phyloP scores from a whole-genome alignment of 441 rosid species.

The Adansonia madagascariensis region DNA sequence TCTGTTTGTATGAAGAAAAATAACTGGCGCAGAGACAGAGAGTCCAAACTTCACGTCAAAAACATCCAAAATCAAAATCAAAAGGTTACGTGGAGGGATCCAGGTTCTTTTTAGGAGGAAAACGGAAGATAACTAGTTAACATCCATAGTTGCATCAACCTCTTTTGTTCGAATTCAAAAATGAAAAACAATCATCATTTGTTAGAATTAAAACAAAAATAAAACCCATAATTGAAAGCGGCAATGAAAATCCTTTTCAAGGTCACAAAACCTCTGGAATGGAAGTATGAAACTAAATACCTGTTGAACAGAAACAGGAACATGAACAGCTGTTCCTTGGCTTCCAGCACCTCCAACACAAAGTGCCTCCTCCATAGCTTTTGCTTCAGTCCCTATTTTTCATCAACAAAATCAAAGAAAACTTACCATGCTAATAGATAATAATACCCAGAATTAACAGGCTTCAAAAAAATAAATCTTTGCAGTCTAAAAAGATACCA shows the following conservation, averaged over 20 bases:
- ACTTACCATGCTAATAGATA: background rate
- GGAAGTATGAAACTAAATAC: conserved; percentile 5
- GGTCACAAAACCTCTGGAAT: background rate
- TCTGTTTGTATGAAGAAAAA: background rate
- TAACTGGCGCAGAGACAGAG: background rate
- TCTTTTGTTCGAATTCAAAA: background rate
- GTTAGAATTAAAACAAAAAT: background rate
- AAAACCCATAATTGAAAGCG: background rate
- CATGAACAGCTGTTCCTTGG: conserved; percentile 13
- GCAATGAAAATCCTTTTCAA: background rate
- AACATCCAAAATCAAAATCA: background rate
- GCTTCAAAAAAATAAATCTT: no score
- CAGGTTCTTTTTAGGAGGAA: no score
- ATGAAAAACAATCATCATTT: background rate
- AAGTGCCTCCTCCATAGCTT: conserved; percentile 22
- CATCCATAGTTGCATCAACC: background rate
- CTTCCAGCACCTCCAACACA: conserved; percentile 22
- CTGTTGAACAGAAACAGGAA: conserved; percentile 27
- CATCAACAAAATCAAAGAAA: conserved; percentile 17
- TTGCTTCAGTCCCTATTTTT: conserved; percentile 25
- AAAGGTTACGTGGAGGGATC: background rate
- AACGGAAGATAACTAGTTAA: background rate
- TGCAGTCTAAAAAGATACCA: background rate
- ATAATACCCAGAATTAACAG: no score
- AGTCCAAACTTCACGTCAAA: background rate